Base-by-base conservation (phyloP, 495 filamentous ascomycete genomes). In the Xylaria palmicola region DNA sequence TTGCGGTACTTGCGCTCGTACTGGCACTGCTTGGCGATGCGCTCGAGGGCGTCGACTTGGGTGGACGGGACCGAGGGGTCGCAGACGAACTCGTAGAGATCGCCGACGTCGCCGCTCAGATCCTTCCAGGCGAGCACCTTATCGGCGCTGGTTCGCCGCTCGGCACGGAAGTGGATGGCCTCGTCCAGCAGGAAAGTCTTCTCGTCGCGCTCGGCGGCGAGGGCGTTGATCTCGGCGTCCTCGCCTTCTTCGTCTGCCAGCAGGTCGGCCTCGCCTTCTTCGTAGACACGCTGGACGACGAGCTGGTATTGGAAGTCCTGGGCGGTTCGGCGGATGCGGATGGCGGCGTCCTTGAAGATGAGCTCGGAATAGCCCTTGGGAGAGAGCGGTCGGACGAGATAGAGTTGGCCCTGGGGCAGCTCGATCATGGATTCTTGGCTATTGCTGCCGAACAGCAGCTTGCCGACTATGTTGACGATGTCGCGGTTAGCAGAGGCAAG, bases 361-460 rank as follows among this genome's bases (percentile, higher is more conserved):
- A 97, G 90, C 74, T 98, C 95, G 0, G 92, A 97, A 68, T 96
- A 96, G 60, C 94, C 94, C 75, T 98, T 98, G 30, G 92, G 90
- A 1, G 94, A 98, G 29, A 91, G 82, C 5, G 94, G 94, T 63
- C 94, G 90, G 67, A 98, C 95, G 56, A 98, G 89, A 72, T 96
- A 98, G 30, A 98, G 90, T 76, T 97, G 91, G 65, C 94, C 94
- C 73, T 97, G 90, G 6, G 94, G 85, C 30, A 98, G 88, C 68
- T 97, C 91, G 73, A 97, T 91, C 71, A 98, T 88, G 20, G 90
- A 87, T 72, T 98, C 94, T 65, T 83, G 80, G 79, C 96, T 96
- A 62, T 89, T 92, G 60, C 85, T 87, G 75, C 96, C 92, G 66
- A 98, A 98, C 66, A 98, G 83, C 59, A 91, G 86, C 75, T 96